A percentile compares a stretch with the other conserved stretches of the same genome.
Conservation (phyloP, 495 filamentous ascomycete genomes). For the Penicillium coprophilum region DNA sequence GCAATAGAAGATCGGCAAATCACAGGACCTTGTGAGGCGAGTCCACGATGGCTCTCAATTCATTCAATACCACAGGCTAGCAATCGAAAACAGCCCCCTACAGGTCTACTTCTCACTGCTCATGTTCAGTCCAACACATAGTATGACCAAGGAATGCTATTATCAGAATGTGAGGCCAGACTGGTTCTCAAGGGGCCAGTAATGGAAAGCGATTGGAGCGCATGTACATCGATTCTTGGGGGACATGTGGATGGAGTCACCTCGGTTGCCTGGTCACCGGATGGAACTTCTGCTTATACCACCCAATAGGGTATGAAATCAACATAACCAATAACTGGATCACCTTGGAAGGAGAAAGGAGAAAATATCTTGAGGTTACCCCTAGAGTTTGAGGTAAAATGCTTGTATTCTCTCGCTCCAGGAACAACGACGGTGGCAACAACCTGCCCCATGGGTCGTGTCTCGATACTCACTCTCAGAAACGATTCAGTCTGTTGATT, state of each 20-base stretch:
- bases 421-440: too few relatives aligned
- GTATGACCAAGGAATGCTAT: background rate
- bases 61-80: background rate
- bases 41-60: background rate
- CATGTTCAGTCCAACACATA: background rate
- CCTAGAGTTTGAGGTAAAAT: too few relatives aligned
- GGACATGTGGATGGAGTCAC: conserved; percentile 26
- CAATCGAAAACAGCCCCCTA: background rate
- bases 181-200: background rate
- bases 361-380: too few relatives aligned
- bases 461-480: too few relatives aligned
- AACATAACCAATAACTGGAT: too few relatives aligned
- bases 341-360: too few relatives aligned
- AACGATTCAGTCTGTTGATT: too few relatives aligned
- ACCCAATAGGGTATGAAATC: too few relatives aligned
- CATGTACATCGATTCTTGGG: background rate
- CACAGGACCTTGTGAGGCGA: background rate
- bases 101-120: background rate
- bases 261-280: conserved; percentile 9
- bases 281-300: too few relatives aligned
- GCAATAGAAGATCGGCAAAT: background rate
- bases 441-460: too few relatives aligned
- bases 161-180: background rate
- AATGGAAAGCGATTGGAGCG: background rate
- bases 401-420: too few relatives aligned